These are phyloP conservation scores for Pugionium dolabratum DNA, from an alignment of 345 rosid genomes.

Conservation along the genomic window DNA sequence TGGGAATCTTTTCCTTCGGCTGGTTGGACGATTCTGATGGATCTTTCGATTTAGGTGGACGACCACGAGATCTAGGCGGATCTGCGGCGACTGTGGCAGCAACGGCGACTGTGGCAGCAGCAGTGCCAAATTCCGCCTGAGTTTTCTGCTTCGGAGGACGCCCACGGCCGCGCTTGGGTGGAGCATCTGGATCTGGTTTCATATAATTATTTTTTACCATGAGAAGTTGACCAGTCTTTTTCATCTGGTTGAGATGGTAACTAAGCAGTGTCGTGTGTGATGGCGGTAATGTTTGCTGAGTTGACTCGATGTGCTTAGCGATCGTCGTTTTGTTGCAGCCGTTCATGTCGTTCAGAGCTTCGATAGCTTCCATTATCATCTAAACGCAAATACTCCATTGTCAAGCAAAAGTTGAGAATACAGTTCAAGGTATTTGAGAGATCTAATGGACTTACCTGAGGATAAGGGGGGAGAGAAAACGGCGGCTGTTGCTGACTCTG, in stretches of 20 bases:
- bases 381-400: slow-evolving; percentile 12
- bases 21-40: slow-evolving; percentile 43
- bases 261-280: slow-evolving; percentile 58
- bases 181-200: slow-evolving; percentile 71
- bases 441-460: slow-evolving; percentile 31
- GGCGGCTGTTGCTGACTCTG: slow-evolving; percentile 6
- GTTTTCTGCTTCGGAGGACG: slow-evolving; percentile 73
- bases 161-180: slow-evolving; percentile 82
- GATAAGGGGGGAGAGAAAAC: slow-evolving; percentile 39
- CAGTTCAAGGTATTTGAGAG: background rate
- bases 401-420: background rate
- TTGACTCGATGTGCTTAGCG: slow-evolving; percentile 58
- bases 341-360: slow-evolving; percentile 48
- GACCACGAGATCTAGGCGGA: slow-evolving; percentile 75
- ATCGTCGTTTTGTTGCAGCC: slow-evolving; percentile 68
- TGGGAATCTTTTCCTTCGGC: slow-evolving; percentile 25
- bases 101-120: background rate
- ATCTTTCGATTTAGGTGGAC: slow-evolving; percentile 59
- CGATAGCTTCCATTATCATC: slow-evolving; percentile 79
- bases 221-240: slow-evolving; percentile 58
- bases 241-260: slow-evolving; percentile 68
- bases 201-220: slow-evolving; percentile 69
- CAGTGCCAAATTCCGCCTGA: slow-evolving; percentile 27
- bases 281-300: slow-evolving; percentile 53
- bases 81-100: slow-evolving; percentile 35